These are phyloP conservation scores for Spathaspora sp. DNA, from an alignment of 1,139 yeast genomes.

Conservation along the genomic window DNA sequence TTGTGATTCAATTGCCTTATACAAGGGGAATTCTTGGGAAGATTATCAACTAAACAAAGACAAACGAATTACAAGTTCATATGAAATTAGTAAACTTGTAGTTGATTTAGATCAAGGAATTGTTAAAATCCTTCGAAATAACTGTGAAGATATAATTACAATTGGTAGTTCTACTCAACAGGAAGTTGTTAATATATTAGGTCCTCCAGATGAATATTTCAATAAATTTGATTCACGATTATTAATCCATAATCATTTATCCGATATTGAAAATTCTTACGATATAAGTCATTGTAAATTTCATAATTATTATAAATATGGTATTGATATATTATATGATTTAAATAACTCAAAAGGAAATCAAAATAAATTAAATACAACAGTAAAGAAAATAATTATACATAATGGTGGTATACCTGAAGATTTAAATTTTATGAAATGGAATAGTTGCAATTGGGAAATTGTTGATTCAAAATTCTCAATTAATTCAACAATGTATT, in stretches of 20 bases:
- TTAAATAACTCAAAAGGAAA: constrained; percentile 22
- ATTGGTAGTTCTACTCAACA: constrained; percentile 52
- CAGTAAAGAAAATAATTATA: constrained; percentile 37
- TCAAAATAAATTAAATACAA: constrained; percentile 9
- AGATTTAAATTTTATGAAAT: constrained; percentile 48
- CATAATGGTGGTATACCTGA: constrained; percentile 54
- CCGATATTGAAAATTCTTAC: constrained; percentile 9
- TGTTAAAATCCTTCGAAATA: background rate
- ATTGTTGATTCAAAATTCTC: constrained; percentile 11
- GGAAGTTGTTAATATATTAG: constrained; percentile 44
- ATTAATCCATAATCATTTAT: constrained; percentile 37
- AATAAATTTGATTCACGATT: constrained; percentile 48
- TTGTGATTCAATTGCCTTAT: constrained; percentile 24
- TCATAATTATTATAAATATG: constrained; percentile 55
- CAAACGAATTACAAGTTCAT: background rate
- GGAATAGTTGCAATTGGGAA: constrained; percentile 48
- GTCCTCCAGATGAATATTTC: constrained; percentile 58
- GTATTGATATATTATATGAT: constrained; percentile 54
- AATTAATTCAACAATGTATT: constrained; percentile 32
- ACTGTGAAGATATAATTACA: constrained; percentile 10
- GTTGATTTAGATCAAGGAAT: constrained; percentile 6
- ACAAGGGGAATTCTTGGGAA: constrained; percentile 22
- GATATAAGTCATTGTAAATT: constrained; percentile 32
- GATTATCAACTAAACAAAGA: constrained; percentile 15
- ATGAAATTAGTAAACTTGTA: background rate